Conservation (phyloP, 2,329 filamentous ascomycete species). For the Pestalotiopsis sp. region DNA sequence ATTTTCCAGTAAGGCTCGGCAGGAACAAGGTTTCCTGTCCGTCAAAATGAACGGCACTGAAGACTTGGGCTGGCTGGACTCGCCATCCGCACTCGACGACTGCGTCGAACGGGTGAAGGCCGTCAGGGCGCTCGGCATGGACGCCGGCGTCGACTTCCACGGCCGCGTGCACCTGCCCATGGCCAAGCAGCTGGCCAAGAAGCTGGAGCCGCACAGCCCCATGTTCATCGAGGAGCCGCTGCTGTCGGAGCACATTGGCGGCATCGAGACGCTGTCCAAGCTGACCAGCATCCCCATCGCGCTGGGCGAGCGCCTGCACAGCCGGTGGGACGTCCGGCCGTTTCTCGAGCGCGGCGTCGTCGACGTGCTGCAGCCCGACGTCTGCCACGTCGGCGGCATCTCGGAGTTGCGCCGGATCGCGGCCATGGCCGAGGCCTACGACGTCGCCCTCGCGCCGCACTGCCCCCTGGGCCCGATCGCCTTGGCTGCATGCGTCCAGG, state of each 20-base stretch:
- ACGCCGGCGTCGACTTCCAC: constrained; percentile 77
- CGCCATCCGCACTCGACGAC: constrained; percentile 61
- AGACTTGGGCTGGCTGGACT: constrained; percentile 75
- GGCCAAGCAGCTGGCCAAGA: constrained; percentile 72
- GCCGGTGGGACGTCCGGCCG: constrained; percentile 71
- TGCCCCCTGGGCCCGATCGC: constrained; percentile 74
- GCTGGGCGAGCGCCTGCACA: constrained; percentile 70
- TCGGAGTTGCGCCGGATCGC: constrained; percentile 71
- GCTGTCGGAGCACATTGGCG: constrained; percentile 67
- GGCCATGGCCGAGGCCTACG: constrained; percentile 70
- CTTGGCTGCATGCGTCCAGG: constrained; percentile 69
- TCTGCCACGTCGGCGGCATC: constrained; percentile 71
- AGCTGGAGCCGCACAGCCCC: constrained; percentile 66
- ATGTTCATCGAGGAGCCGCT: constrained; percentile 78
- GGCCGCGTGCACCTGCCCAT: constrained; percentile 78
- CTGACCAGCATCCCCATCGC: constrained; percentile 66
- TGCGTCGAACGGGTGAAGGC: constrained; percentile 67
- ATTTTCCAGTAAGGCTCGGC: constrained; percentile 48
- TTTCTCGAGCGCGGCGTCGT: constrained; percentile 69
- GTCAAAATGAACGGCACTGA: constrained; percentile 83
- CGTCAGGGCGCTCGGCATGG: constrained; percentile 69
- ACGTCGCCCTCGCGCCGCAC: constrained; percentile 72
- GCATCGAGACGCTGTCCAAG: constrained; percentile 57
- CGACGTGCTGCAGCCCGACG: constrained; percentile 73
- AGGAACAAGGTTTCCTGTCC: constrained; percentile 62